These are phyloP conservation scores for Lichtheimia hyalospora DNA, from an alignment of 371 early-diverging fungal genomes.

Conservation along the genomic window DNA sequence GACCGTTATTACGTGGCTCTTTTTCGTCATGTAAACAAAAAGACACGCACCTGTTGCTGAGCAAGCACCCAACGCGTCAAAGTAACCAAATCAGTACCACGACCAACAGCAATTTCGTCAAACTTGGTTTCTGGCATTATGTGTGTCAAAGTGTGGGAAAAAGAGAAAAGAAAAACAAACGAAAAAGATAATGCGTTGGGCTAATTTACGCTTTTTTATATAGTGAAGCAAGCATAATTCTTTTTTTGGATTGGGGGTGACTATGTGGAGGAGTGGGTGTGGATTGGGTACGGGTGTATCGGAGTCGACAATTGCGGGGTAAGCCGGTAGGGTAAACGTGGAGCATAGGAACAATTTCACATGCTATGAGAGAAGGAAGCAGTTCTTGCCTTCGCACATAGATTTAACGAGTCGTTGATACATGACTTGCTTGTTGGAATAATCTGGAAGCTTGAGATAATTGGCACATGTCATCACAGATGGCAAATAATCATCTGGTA, in stretches of 20 bases:
- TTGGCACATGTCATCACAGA: conserved; percentile 92
- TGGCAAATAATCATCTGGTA: conserved; percentile 76
- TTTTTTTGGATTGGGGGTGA: too few species aligned
- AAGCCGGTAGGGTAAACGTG: neutral
- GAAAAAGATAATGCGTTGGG: neutral
- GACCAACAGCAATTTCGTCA: conserved; percentile 46
- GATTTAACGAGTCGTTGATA: conserved; percentile 63
- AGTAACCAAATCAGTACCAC: conserved; percentile 88
- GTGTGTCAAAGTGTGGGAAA: conserved; percentile 3
- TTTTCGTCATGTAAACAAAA: neutral
- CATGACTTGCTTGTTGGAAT: conserved; percentile 62
- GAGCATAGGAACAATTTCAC: conserved; percentile 8
- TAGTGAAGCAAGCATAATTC: too few species aligned
- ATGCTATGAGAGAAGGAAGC: conserved; percentile 65
- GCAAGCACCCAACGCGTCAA: conserved; percentile 91
- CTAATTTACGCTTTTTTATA: too few species aligned
- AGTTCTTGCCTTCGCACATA: conserved; percentile 75
- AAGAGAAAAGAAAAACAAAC: conserved; percentile 9
- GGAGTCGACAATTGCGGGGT: conserved; percentile 3
- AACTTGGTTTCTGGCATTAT: conserved; percentile 22
- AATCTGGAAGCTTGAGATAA: conserved; percentile 84
- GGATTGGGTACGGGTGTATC: neutral
- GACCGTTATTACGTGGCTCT: neutral
- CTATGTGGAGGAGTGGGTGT: too few species aligned
- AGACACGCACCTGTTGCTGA: conserved; percentile 74